Percentiles rank a stretch among this genome's conserved stretches.
phyloP scores from a whole-genome alignment of 1,139 yeast species.

The Diutina ranongensis region DNA sequence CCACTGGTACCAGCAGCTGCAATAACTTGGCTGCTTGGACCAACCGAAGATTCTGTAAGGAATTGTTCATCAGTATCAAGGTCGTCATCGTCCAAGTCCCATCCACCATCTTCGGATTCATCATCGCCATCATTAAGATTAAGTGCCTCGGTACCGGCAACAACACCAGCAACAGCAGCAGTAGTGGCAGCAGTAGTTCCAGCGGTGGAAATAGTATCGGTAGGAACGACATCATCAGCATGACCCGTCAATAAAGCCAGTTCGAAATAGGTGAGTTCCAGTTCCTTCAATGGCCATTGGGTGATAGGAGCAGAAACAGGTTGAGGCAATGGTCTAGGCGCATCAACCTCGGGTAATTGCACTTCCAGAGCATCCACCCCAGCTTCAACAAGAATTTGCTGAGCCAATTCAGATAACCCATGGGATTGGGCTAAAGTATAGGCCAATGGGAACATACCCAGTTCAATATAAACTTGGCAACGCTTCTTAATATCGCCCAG shows the following conservation, averaged over 20 bases:
- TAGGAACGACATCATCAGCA: slow-evolving; percentile 41
- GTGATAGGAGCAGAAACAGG: slow-evolving; percentile 34
- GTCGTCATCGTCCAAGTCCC: slow-evolving; percentile 40
- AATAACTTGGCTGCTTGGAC: slow-evolving; percentile 20
- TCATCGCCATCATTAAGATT: slow-evolving; percentile 34
- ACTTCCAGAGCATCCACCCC: slow-evolving; percentile 57
- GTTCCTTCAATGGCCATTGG: slow-evolving; percentile 78
- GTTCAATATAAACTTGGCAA: slow-evolving; percentile 59
- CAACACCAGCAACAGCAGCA: neutral
- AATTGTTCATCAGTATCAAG: slow-evolving; percentile 17
- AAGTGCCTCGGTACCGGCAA: slow-evolving; percentile 29
- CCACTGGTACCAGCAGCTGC: slow-evolving; percentile 18
- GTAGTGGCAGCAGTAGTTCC: neutral
- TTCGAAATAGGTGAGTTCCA: slow-evolving; percentile 73
- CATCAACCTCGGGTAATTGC: slow-evolving; percentile 47
- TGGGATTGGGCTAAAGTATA: slow-evolving; percentile 86
- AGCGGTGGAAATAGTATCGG: neutral
- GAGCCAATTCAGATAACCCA: slow-evolving; percentile 69
- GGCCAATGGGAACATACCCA: slow-evolving; percentile 82
- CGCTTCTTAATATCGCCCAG: slow-evolving; percentile 67
- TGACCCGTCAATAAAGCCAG: slow-evolving; percentile 67
- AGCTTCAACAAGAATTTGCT: slow-evolving; percentile 56
- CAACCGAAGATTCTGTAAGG: neutral
- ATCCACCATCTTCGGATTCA: slow-evolving; percentile 42
- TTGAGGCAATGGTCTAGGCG: slow-evolving; percentile 30